Evolutionary conservation across 2,329 filamentous ascomycete genomes (phyloP).

Genomic region (Parasarocladium wereldwijsianum): DNA sequence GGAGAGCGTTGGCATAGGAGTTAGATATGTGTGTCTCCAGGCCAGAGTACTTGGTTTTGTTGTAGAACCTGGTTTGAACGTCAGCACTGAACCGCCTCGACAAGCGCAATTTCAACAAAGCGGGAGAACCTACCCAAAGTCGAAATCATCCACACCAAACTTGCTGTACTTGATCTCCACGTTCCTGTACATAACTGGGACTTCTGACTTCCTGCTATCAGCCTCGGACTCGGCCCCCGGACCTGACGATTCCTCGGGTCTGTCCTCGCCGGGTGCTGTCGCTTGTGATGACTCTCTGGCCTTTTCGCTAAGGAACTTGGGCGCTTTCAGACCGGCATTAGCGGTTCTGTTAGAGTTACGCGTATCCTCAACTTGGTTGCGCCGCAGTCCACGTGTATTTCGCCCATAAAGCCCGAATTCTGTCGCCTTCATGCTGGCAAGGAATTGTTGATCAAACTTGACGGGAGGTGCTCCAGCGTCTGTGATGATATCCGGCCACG

Average conservation of each 20-base stretch:
- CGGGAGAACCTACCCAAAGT: slow-evolving; percentile 57
- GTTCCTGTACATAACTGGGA: slow-evolving; percentile 78
- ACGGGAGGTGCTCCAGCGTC: slow-evolving; percentile 73
- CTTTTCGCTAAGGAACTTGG: slow-evolving; percentile 92
- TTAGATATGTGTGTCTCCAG: slow-evolving; percentile 94
- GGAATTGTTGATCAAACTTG: slow-evolving; percentile 56
- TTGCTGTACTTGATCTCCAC: slow-evolving; percentile 99
- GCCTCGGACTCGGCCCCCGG: slow-evolving; percentile 54
- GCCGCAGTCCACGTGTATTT: slow-evolving; percentile 55
- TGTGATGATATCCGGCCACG: slow-evolving; percentile 76
- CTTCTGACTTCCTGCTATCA: slow-evolving; percentile 63
- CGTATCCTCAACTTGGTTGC: slow-evolving; percentile 76
- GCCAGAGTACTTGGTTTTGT: slow-evolving; percentile 81
- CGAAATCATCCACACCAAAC: slow-evolving; percentile 98
- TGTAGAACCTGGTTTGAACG: slow-evolving; percentile 54
- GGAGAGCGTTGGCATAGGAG: slow-evolving; percentile 83
- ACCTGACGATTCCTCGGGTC: slow-evolving; percentile 43
- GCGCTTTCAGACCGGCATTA: slow-evolving; percentile 51
- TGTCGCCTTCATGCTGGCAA: slow-evolving; percentile 52
- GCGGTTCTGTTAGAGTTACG: slow-evolving; percentile 45
- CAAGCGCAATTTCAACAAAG: background rate
- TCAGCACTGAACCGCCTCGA: slow-evolving; percentile 24
- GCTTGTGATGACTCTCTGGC: slow-evolving; percentile 51
- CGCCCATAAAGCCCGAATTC: slow-evolving; percentile 69
- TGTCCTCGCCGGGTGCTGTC: slow-evolving; percentile 22